These are phyloP conservation scores for Conidiobolus incongruus DNA, from an alignment of 371 early-diverging fungal species.

Conservation along the genomic window DNA sequence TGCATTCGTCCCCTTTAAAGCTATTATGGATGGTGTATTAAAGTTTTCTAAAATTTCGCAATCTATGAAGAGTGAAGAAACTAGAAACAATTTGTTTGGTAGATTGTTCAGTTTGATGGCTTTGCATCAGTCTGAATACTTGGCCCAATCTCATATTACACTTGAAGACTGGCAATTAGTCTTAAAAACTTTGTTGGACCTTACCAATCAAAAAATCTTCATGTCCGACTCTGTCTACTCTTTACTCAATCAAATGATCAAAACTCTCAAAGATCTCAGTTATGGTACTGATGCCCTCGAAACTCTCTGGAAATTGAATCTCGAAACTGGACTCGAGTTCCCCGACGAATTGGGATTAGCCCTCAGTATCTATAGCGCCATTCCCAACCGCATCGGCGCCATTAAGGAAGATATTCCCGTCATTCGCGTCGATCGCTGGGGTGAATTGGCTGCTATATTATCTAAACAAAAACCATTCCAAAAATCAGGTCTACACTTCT, in stretches of 20 bases:
- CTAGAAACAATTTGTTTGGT: conserved; percentile 70
- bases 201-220: conserved; percentile 45
- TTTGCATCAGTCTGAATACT: conserved; percentile 55
- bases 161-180: conserved; percentile 39
- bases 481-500: not conserved
- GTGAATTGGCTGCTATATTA: not conserved
- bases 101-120: conserved; percentile 71
- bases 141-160: conserved; percentile 32
- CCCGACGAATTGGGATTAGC: not conserved
- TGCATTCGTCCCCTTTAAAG: conserved; percentile 5
- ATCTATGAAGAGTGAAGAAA: conserved; percentile 38
- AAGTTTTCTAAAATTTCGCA: no score
- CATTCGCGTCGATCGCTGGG: not conserved
- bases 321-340: not conserved
- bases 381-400: not conserved
- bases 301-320: not conserved
- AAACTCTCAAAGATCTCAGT: not conserved
- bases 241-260: conserved; percentile 10
- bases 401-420: not conserved
- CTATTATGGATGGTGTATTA: not conserved
- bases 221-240: conserved; percentile 48
- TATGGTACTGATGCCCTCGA: no score
- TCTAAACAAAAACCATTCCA: not conserved
- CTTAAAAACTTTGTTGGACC: conserved; percentile 33
- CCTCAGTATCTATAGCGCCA: not conserved